Base-by-base conservation (phyloP, 2,329 filamentous ascomycete genomes). In the Cercospora beticola region DNA sequence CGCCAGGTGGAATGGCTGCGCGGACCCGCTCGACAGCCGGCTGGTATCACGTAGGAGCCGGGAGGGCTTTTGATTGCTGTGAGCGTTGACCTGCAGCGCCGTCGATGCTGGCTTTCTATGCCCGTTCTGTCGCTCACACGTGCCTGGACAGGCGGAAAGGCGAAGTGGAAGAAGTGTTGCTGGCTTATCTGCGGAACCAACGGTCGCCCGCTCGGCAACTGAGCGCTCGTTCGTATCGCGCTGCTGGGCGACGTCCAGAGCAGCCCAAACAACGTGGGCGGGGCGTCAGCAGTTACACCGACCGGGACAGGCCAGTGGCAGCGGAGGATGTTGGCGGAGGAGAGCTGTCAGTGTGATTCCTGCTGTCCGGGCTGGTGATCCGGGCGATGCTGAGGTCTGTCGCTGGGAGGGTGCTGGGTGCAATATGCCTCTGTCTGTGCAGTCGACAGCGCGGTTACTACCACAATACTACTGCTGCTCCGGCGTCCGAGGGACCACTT, bases 1-100 rank as follows among this genome's bases (percentile, higher is more conserved):
- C 26, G 54, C 54, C 54, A 58, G 54, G n/a, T 58, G 54, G 54
- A 33, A 58, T 28, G 30, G 54, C 54, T 58, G 54, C 54, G 54
- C 54, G 54, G 54, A 58, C 58, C 58, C 58, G 58, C 58, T 61
- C 21, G 30, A 61, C 30, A 61, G 58, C 31, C 30, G 33, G 59
- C 36, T n/a, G 23, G 36, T 26, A 26, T 43, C 30, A 43, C 59
- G 54, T 57, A 31, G 54, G 28, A 57, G 54, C 54, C 28, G 54
- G 43, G 54, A 30, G 54, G 23, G 54, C 23, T 30, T 23, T n/a
- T 58, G 28, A 30, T 62, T 40, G 59, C 59, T 62, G 59, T 36
- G 59, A 7, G 54, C 54, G 54, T 58, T 58, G 54, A 58, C 54
- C 54, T 33, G 54, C 54, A 58, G 54, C 54, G 54, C 54, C 28